Evolutionary conservation across 164 flowering plant species (phyloP), one percentile per base, ranked within the genome.

Genomic region (Magnolia officinalis): DNA sequence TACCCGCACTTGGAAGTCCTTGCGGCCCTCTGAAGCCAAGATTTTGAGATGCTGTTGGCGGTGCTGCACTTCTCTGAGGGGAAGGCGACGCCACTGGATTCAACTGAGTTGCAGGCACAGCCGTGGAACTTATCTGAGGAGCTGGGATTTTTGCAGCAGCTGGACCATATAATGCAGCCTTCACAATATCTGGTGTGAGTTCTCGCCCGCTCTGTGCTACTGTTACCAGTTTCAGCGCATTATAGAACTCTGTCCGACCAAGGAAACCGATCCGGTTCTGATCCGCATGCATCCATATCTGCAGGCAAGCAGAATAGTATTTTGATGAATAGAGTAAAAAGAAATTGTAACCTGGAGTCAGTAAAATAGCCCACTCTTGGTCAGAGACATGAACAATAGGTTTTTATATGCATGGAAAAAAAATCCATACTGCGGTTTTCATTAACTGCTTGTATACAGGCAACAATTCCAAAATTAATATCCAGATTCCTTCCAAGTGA

Each of bases 201-300:
- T 96, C 98, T 67, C 96, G 76, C 85, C 90, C 94, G 81, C 95
- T 93, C 83, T 96, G 99, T 31, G 96, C 98, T 70, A 96, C 99
- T 11, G 98, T 96, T 16, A 96, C 94, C 78, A 96, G 95, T 82
- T 85, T 96, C 71, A 96, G 92, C 82, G 96, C 94, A 86, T 96
- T 96, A 76, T 84, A 90, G 86, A 96, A 96, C 76, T 96, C 97
- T 63, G 87, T 67, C 21, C 96, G 90, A 66, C 92, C 89, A 78
- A 96, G 97, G 86, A 88, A 96, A 80, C 98, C 97, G 63, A 82
- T 85, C 51, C 85, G 84, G 61, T 75, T 82, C 82, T 86, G 93
- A 90, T 92, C 95, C 72, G 98, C 97, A 86, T 85, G 82, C 80
- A 75, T 88, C 99, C 99, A 96, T 86, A 96, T 84, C 99, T 96